A percentile compares a stretch with the other conserved stretches of the same genome.
Evolutionary conservation across 306 rosid genomes (phyloP).

Genomic region (Vigna radiata): DNA sequence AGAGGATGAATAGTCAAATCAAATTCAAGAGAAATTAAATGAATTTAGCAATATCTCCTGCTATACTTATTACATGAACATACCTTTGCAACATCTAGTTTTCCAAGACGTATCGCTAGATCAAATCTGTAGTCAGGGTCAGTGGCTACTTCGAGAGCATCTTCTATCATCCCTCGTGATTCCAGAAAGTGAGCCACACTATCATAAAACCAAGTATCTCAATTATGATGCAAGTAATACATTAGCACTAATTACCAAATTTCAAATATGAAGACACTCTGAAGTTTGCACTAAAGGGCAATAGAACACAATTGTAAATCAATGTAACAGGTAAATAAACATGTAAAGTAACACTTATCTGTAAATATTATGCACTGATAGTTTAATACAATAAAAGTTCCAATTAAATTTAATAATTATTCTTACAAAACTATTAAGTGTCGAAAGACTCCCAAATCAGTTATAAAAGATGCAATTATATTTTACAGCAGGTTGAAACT

Average conservation of each 20-base stretch:
- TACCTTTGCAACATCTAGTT: slow-evolving; percentile 93
- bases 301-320: slow-evolving; percentile 21
- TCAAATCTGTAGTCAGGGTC: slow-evolving; percentile 98
- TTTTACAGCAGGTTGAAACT: slow-evolving; percentile 31
- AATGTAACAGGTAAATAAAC: slow-evolving; percentile 32
- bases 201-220: slow-evolving; percentile 38
- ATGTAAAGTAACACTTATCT: slow-evolving; percentile 7
- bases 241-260: slow-evolving; percentile 27
- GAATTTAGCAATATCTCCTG: slow-evolving; percentile 23
- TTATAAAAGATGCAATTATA: slow-evolving; percentile 9
- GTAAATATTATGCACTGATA: slow-evolving; percentile 22
- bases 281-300: slow-evolving; percentile 26
- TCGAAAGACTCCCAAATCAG: slow-evolving; percentile 30
- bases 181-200: slow-evolving; percentile 99
- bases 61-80: slow-evolving; percentile 39
- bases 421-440: slow-evolving; percentile 11
- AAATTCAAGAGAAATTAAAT: slow-evolving; percentile 26
- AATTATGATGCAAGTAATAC: slow-evolving; percentile 44
- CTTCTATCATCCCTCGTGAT: slow-evolving; percentile 98
- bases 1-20: slow-evolving; percentile 24
- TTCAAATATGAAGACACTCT: slow-evolving; percentile 27
- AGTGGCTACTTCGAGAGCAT: slow-evolving; percentile 95
- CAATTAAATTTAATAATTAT: slow-evolving; percentile 10
- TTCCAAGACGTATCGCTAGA: slow-evolving; percentile 93
- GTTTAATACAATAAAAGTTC: slow-evolving; percentile 32